phyloP scores from a whole-genome alignment of 1,139 yeast species.

The Taphrina populina region DNA sequence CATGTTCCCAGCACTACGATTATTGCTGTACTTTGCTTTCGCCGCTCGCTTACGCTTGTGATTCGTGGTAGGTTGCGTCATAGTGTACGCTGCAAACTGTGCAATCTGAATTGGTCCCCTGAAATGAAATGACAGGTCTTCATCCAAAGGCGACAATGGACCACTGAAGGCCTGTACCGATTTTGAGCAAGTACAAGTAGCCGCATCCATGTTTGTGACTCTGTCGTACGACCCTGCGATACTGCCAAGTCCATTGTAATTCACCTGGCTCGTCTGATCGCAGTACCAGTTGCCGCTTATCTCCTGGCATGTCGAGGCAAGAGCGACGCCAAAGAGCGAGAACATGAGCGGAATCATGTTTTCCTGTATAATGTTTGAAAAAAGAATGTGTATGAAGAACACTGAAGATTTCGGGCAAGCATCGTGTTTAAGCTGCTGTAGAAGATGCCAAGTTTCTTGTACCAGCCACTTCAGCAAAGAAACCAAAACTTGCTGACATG shows the following conservation, averaged over 20 bases:
- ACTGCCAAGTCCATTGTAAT: conserved; percentile 66
- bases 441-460: too few relatives aligned
- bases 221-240: conserved; percentile 73
- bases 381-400: too few relatives aligned
- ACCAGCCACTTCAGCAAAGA: too few relatives aligned
- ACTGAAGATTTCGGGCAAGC: too few relatives aligned
- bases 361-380: too few relatives aligned
- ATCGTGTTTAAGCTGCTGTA: too few relatives aligned
- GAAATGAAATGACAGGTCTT: conserved; percentile 87
- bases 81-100: conserved; percentile 75
- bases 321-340: conserved; percentile 26
- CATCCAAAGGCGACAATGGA: conserved; percentile 74
- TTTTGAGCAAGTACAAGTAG: conserved; percentile 60
- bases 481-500: too few relatives aligned
- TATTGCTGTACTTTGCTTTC: conserved; percentile 45
- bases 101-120: conserved; percentile 82
- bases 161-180: conserved; percentile 65
- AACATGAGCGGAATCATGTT: too few relatives aligned
- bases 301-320: conserved; percentile 40
- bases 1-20: conserved; percentile 48
- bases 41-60: conserved; percentile 42
- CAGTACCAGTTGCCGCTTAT: conserved; percentile 48
- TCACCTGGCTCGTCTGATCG: conserved; percentile 62
- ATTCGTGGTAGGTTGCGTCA: conserved; percentile 45
- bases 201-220: conserved; percentile 68